Evolutionary conservation across 2,329 filamentous ascomycete genomes (phyloP), one percentile per base, ranked within the genome.

Genomic region (Helotiales sp.): DNA sequence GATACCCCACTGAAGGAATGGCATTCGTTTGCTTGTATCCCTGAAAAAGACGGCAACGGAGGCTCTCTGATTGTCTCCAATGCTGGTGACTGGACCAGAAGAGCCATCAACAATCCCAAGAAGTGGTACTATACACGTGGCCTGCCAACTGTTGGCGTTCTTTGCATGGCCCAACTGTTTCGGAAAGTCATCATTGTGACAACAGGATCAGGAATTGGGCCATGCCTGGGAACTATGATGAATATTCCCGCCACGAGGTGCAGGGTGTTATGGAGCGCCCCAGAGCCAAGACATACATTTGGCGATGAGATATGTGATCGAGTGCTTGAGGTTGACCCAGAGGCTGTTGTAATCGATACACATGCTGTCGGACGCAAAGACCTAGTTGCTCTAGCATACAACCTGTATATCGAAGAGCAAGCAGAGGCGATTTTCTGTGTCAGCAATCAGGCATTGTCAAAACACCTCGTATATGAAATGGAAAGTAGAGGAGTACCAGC

Each of bases 1-100:
- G 81, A 83, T 63, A 79, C 79, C 45, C 84, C 85, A 0, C 75
- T 86, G 43, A 79, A 79, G 22, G 85, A 88, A 75, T 87, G 84
- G 81, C 86, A 89, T 76, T 80, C 82, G 4, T 89, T 89, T 74
- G 86, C 86, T 28, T 85, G 83, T 6, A 86, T 88, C 66, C 84
- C 86, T 0, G 80, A 82, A 64, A 75, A 78, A 10, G 75, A 79
- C 40, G 74, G 79, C 37, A 76, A 63, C 1, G 82, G 81, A n/a
- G 87, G 85, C 74, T 86, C 84, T 2, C 77, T 85, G n/a, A 77
- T 88, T 50, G 79, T 88, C 40, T 86, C 85, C 58, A 83, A 83
- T 67, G 85, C 85, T 15, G 86, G 86, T 6, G 86, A 88, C 75
- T 89, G 86, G 85, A 89, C 86, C 1, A 74, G 78, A 8, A 79